Conservation (phyloP, 192 early-diverging fungal species). For the Rhizophagus prolifer region DNA sequence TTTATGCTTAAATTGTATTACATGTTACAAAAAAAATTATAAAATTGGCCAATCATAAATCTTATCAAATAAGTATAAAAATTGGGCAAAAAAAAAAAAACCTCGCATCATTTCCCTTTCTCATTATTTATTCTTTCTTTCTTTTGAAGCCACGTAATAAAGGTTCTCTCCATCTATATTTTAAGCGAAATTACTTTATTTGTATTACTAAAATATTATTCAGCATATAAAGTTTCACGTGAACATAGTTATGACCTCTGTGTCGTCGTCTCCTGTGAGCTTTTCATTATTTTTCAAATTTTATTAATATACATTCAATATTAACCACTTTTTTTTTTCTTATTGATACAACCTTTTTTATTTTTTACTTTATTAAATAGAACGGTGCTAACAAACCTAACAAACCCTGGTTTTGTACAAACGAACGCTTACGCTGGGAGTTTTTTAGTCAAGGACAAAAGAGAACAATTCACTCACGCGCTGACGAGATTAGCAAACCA, state of each 20-base stretch:
- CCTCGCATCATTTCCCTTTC: background rate
- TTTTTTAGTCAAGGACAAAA: background rate
- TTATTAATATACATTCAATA: no score
- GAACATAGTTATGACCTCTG: constrained; percentile 15
- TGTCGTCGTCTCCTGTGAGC: constrained; percentile 13
- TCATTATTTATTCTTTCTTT: background rate
- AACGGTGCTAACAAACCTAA: background rate
- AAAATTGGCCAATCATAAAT: no score
- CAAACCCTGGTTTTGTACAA: constrained; percentile 9
- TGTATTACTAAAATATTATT: background rate
- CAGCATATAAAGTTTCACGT: constrained; percentile 10
- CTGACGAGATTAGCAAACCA: background rate
- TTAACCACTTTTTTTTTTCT: background rate
- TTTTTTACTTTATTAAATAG: background rate
- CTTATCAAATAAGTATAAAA: no score
- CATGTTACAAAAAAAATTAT: no score
- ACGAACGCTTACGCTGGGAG: background rate
- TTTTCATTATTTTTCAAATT: background rate
- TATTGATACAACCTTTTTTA: constrained; percentile 3
- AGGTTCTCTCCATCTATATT: background rate
- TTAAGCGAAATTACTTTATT: background rate
- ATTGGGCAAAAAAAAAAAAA: background rate
- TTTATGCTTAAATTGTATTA: no score
- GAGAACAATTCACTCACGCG: background rate
- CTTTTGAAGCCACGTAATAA: background rate